These are phyloP conservation scores for Bombardia bombarda DNA, from an alignment of 495 filamentous ascomycete genomes.

Conservation along the genomic window DNA sequence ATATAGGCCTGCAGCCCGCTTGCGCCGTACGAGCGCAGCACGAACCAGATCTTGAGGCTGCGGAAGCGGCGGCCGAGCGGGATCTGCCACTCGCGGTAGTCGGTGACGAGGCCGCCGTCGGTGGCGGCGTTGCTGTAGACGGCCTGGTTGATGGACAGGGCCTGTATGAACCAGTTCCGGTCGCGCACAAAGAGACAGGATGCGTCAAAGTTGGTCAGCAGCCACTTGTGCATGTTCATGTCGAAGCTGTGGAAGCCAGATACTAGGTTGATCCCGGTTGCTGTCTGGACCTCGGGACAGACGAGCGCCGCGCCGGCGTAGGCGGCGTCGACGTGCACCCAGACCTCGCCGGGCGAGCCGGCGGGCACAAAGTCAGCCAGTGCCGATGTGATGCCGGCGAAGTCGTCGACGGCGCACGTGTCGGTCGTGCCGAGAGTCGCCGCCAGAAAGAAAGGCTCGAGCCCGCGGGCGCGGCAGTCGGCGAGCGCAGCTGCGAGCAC, in stretches of 20 bases:
- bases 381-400: constrained; percentile 59
- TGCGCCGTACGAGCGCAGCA: constrained; percentile 78
- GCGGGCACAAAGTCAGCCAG: constrained; percentile 47
- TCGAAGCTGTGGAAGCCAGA: constrained; percentile 76
- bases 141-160: constrained; percentile 69
- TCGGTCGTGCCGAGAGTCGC: constrained; percentile 83
- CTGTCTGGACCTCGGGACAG: constrained; percentile 62
- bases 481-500: constrained; percentile 53
- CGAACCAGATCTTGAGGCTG: constrained; percentile 94
- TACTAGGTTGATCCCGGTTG: constrained; percentile 46
- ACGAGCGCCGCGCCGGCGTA: constrained; percentile 85
- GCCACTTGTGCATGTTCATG: constrained; percentile 98
- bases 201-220: constrained; percentile 91
- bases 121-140: constrained; percentile 75
- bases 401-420: constrained; percentile 80
- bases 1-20: constrained; percentile 70
- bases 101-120: constrained; percentile 78
- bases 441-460: constrained; percentile 81
- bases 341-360: constrained; percentile 35
- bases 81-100: constrained; percentile 98
- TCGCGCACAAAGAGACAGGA: constrained; percentile 72
- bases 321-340: constrained; percentile 96
- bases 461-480: constrained; percentile 50
- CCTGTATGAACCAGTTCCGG: constrained; percentile 64
- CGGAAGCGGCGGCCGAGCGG: constrained; percentile 89